Evolutionary conservation across 345 rosid genomes (phyloP), one percentile per base, ranked within the genome.

Genomic region (Mercurialis annua): DNA sequence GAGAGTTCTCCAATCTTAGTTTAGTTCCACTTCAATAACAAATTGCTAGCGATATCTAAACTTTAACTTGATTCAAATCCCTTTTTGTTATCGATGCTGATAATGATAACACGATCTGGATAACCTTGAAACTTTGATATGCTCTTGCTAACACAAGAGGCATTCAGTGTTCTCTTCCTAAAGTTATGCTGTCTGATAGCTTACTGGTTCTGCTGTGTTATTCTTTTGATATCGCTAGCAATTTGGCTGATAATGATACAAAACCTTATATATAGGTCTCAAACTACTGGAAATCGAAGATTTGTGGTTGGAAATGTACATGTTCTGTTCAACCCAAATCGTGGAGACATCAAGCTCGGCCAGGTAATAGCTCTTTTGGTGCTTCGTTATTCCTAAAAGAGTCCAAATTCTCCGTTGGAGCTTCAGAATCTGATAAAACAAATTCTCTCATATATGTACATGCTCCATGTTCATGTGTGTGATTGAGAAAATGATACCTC

Each of bases 311-410:
- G 87, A 60, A 87, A 90, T 75, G 84, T 84, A 75, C 96, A 89
- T 78, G 89, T 86, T 64, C 78, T 93, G 18, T 89, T 80, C 76
- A 89, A 93, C 73, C 96, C 91, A 24, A 90, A 81, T 59, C 94
- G 92, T 58, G 98, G 98, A 67, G 96, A 90, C 75, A 80, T 90
- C 68, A 89, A 93, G 80, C 81, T 90, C 24, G 97, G 97, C 66
- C 95, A 89, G 96, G 96, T 87, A 79, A 49, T 65, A 21, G 31
- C 62, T 72, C 56, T 60, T 77, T 29, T 40, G 27, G 52, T 73
- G 69, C 65, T 77, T n/a, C 38, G 31, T 18, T 47, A 51, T 67
- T 67, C 24, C 46, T 5, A 36, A 36, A 48, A 36, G 23, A 31
- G 59, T 33, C 49, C 50, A 52, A 15, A 30, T 67, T 63, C 48